Percentiles rank a stretch among this genome's conserved stretches.
Conservation (phyloP, 2,329 filamentous ascomycete species). For the Mollisia scopiformis region DNA sequence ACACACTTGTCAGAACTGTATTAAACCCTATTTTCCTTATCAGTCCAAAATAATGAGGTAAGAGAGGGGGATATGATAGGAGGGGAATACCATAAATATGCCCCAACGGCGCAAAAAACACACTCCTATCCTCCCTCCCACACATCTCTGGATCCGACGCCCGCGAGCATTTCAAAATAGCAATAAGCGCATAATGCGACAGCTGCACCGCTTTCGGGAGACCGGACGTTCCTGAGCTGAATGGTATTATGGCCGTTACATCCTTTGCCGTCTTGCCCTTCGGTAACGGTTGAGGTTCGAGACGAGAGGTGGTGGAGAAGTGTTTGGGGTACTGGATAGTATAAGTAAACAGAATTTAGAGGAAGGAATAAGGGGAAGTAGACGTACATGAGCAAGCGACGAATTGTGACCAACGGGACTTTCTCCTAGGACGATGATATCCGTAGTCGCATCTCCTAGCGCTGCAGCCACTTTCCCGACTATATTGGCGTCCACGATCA, state of each 20-base stretch:
- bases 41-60: too few species aligned
- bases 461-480: background rate
- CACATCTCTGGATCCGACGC: slow-evolving; percentile 2
- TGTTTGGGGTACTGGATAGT: background rate
- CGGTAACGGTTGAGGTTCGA: background rate
- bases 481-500: background rate
- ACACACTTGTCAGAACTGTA: background rate
- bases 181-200: background rate
- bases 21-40: too few species aligned
- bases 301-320: background rate
- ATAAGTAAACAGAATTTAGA: background rate
- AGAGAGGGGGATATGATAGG: too few species aligned
- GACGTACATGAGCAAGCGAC: too few species aligned
- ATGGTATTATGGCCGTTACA: background rate
- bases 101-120: slow-evolving; percentile 4
- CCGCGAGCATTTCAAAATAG: background rate
- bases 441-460: background rate
- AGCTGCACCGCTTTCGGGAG: slow-evolving; percentile 2
- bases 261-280: background rate
- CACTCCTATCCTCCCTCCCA: background rate
- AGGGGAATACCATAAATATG: slow-evolving; percentile 1
- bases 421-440: background rate
- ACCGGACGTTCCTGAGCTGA: slow-evolving; percentile 3
- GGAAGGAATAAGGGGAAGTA: background rate
- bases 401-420: too few species aligned